phyloP scores from a whole-genome alignment of 1,284 basidiomycete genomes.

The Volvariella surrecta region DNA sequence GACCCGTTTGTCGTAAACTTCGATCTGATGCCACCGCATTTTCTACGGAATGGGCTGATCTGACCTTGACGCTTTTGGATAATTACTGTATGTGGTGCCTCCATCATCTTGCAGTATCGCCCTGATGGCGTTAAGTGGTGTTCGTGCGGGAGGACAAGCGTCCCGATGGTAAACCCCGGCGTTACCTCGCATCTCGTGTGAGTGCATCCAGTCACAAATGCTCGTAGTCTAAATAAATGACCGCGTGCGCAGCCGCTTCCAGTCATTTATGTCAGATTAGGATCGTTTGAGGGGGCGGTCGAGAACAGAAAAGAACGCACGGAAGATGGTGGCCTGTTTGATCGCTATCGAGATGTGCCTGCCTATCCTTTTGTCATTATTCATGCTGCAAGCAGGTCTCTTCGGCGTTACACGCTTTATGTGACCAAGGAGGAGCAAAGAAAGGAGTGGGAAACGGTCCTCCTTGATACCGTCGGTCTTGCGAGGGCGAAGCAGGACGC shows the following conservation, averaged over 20 bases:
- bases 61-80: conserved; percentile 63
- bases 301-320: conserved; percentile 54
- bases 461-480: conserved; percentile 54
- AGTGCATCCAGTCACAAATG: conserved; percentile 14
- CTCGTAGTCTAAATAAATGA: conserved; percentile 2
- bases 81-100: conserved; percentile 52
- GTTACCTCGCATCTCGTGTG: conserved; percentile 58
- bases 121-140: conserved; percentile 34
- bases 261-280: conserved; percentile 65
- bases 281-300: conserved; percentile 44
- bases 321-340: conserved; percentile 50
- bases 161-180: conserved; percentile 35
- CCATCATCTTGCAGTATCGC: neutral
- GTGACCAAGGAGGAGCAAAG: conserved; percentile 47
- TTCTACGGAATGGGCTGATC: conserved; percentile 60
- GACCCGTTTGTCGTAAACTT: conserved; percentile 44
- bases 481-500: conserved; percentile 54
- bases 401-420: conserved; percentile 63
- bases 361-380: conserved; percentile 71
- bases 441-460: conserved; percentile 51
- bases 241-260: conserved; percentile 53
- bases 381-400: conserved; percentile 48
- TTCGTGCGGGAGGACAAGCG: conserved; percentile 53
- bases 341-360: conserved; percentile 38
- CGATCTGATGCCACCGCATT: too few species aligned